A percentile compares a stretch with the other conserved stretches of the same genome.
Conservation (phyloP, 129 eudicot genomes). For the Flaveria sonorensis region DNA sequence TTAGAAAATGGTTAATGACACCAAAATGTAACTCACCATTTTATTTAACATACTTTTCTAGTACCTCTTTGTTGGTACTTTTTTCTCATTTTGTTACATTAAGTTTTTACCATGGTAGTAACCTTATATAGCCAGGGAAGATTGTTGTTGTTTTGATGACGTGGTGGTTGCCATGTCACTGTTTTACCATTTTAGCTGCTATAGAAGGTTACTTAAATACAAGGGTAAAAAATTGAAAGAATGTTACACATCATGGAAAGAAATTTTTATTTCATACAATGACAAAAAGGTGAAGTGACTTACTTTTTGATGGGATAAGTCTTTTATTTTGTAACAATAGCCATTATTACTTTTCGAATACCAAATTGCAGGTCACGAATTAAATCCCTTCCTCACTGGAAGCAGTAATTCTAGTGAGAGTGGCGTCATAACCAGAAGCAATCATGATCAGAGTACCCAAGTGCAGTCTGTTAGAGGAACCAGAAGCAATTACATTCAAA, state of each 20-base stretch:
- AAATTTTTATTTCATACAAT: neutral
- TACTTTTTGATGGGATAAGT: neutral
- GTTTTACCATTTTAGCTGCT: neutral
- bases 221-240: neutral
- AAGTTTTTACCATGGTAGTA: neutral
- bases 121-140: neutral
- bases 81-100: neutral
- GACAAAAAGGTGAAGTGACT: neutral
- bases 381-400: constrained; percentile 39
- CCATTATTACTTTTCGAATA: neutral
- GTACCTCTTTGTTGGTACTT: neutral
- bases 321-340: neutral
- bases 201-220: neutral
- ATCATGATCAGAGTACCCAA: constrained; percentile 27
- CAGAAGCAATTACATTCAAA: constrained; percentile 44
- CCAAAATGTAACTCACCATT: neutral
- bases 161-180: neutral
- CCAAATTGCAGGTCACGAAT: constrained; percentile 45
- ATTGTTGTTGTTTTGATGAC: neutral
- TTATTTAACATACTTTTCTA: too few species aligned
- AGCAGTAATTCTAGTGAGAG: constrained; percentile 40
- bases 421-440: constrained; percentile 35
- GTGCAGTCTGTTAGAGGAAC: constrained; percentile 45
- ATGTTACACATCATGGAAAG: neutral
- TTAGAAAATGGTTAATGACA: neutral